Conservation (phyloP, 2,329 filamentous ascomycete genomes). For the Penicillium sp. region DNA sequence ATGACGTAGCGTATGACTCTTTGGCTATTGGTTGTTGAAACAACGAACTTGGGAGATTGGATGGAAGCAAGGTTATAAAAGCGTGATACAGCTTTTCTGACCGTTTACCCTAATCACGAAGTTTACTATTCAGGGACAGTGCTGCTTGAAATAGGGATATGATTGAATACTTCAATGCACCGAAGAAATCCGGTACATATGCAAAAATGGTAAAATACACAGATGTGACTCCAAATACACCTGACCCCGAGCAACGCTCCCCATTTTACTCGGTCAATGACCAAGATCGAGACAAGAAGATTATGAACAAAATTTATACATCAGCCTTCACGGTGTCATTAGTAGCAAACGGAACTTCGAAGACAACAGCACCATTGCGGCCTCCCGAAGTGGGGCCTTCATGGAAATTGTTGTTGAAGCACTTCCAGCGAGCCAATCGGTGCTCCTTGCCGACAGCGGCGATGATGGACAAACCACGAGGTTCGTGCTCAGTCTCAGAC, state of each 20-base stretch:
- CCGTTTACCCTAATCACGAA: neutral
- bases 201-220: constrained; percentile 16
- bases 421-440: constrained; percentile 78
- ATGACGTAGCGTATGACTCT: neutral
- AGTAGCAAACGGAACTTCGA: constrained; percentile 66
- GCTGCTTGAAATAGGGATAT: constrained; percentile 8
- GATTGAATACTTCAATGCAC: constrained; percentile 11
- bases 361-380: constrained; percentile 82
- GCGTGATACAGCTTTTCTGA: neutral
- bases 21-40: neutral
- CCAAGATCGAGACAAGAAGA: constrained; percentile 12
- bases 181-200: constrained; percentile 9
- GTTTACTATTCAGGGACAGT: neutral
- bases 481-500: constrained; percentile 44
- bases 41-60: neutral
- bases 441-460: constrained; percentile 86
- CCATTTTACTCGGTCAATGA: constrained; percentile 13
- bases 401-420: constrained; percentile 40
- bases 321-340: constrained; percentile 17
- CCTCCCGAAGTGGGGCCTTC: constrained; percentile 47
- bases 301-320: constrained; percentile 23
- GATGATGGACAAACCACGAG: constrained; percentile 71
- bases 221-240: constrained; percentile 25
- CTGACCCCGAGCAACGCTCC: constrained; percentile 20
- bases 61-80: neutral